A percentile compares a stretch with the other conserved stretches of the same genome.
Evolutionary conservation across 306 rosid species (phyloP).

Genomic region (Rosa persica): DNA sequence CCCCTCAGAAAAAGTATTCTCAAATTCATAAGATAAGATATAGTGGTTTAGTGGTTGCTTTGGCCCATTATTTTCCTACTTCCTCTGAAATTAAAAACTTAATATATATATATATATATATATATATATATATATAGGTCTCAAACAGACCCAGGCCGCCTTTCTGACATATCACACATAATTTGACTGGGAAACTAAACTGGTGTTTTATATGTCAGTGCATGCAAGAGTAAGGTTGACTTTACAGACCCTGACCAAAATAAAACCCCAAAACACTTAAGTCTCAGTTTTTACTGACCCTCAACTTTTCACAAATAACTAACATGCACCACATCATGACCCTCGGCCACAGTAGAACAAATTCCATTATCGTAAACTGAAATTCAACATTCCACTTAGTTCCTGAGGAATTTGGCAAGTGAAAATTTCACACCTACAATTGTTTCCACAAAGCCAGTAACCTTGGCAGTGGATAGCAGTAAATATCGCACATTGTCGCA

Average conservation of each 20-base stretch:
- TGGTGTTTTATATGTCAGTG: background rate
- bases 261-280: too few relatives aligned
- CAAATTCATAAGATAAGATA: conserved; percentile 20
- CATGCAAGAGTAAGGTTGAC: background rate
- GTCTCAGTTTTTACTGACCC: too few relatives aligned
- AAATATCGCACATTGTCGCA: background rate
- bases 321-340: too few relatives aligned
- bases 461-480: background rate
- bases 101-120: background rate
- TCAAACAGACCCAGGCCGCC: background rate
- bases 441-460: background rate
- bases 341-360: too few relatives aligned
- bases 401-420: background rate
- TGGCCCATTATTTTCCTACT: background rate
- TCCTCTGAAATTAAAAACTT: background rate
- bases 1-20: conserved; percentile 18
- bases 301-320: too few relatives aligned
- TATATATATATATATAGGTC: background rate
- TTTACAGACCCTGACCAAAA: too few relatives aligned
- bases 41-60: conserved; percentile 14
- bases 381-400: too few relatives aligned
- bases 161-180: conserved; percentile 3
- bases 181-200: conserved; percentile 14
- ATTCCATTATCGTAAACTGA: too few relatives aligned
- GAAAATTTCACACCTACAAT: background rate